Conservation (phyloP, 768 basidiomycete genomes). For the Clitopilus passeckerianus region DNA sequence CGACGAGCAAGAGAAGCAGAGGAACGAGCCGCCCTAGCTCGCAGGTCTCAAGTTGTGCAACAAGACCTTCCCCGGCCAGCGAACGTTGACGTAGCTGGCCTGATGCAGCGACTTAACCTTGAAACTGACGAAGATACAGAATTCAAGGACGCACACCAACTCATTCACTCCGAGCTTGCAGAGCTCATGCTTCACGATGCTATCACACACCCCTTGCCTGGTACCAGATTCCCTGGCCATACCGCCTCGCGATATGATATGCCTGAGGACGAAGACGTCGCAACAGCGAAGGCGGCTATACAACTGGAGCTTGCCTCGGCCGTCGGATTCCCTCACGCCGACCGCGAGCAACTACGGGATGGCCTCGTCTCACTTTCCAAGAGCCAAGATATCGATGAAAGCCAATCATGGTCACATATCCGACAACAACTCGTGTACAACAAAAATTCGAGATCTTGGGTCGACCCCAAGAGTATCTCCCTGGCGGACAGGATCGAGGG, state of each 20-base stretch:
- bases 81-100: constrained; percentile 64
- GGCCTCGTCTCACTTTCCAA: constrained; percentile 63
- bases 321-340: constrained; percentile 85
- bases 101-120: constrained; percentile 56
- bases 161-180: constrained; percentile 77
- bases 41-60: constrained; percentile 80
- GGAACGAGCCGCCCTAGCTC: constrained; percentile 72
- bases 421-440: constrained; percentile 65
- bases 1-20: constrained; percentile 68
- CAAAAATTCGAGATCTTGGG: constrained; percentile 53
- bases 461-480: constrained; percentile 56
- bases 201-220: constrained; percentile 82
- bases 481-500: constrained; percentile 59
- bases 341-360: constrained; percentile 70
- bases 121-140: constrained; percentile 40
- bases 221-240: constrained; percentile 73
- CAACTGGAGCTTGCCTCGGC: constrained; percentile 75
- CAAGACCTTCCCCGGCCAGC: constrained; percentile 80
- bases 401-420: constrained; percentile 66
- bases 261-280: constrained; percentile 75
- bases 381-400: constrained; percentile 56
- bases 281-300: constrained; percentile 63
- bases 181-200: constrained; percentile 84
- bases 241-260: constrained; percentile 63
- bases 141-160: constrained; percentile 43